These are phyloP conservation scores for Fusarium sp. DNA, from an alignment of 2,329 filamentous ascomycete genomes.

Conservation along the genomic window DNA sequence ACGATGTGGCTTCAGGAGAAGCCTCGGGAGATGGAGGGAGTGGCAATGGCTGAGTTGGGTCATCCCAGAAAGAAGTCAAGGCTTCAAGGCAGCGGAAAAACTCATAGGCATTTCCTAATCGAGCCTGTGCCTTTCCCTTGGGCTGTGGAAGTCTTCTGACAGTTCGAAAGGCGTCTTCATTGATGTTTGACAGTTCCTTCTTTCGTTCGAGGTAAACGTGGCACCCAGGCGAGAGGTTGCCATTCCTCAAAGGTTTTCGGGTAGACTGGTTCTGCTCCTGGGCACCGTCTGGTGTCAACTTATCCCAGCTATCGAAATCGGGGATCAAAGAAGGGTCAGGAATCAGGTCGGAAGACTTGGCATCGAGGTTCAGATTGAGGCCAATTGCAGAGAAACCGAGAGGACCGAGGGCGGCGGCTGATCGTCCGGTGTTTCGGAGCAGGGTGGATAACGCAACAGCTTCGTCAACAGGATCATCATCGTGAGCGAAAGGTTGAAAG, in stretches of 20 bases:
- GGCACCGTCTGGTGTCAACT: constrained; percentile 63
- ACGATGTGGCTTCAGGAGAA: constrained; percentile 41
- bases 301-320: constrained; percentile 66
- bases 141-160: constrained; percentile 69
- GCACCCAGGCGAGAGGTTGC: constrained; percentile 68
- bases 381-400: constrained; percentile 70
- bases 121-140: constrained; percentile 65
- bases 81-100: constrained; percentile 74
- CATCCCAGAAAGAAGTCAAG: constrained; percentile 72
- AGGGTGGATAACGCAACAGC: constrained; percentile 61
- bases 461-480: constrained; percentile 49
- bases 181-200: constrained; percentile 67
- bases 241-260: constrained; percentile 64
- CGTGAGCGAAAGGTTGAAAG: constrained; percentile 56
- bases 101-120: constrained; percentile 74
- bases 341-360: constrained; percentile 62
- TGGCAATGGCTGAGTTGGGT: constrained; percentile 61
- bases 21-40: constrained; percentile 53
- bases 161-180: constrained; percentile 71
- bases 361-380: constrained; percentile 67
- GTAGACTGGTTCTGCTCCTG: constrained; percentile 63
- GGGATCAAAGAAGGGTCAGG: constrained; percentile 68
- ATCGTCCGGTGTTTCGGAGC: constrained; percentile 67
- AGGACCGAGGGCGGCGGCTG: constrained; percentile 54
- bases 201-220: constrained; percentile 70